Percentiles rank a stretch among this genome's conserved stretches.
These are phyloP conservation scores for Flaveria trinervia DNA, from an alignment of 129 eudicot genomes.

Conservation along the genomic window DNA sequence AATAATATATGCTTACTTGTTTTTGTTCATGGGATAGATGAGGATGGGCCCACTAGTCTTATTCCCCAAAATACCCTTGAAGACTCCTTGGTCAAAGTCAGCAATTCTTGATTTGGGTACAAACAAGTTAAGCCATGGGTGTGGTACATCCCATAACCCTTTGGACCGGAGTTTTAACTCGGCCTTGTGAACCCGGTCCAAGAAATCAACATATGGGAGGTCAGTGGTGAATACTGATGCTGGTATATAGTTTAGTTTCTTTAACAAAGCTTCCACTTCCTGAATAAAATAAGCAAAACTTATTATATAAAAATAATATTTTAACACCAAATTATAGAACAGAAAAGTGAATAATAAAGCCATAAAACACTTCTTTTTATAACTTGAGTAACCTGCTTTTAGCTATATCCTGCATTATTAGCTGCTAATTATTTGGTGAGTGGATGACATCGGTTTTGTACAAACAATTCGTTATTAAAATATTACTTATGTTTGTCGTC, in stretches of 20 bases:
- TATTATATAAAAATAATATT: background rate
- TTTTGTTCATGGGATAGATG: slow-evolving; percentile 91
- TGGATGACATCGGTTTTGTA: slow-evolving; percentile 49
- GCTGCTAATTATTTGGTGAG: slow-evolving; percentile 49
- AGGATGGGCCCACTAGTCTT: slow-evolving; percentile 90
- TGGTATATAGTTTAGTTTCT: slow-evolving; percentile 63
- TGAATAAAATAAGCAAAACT: slow-evolving; percentile 29
- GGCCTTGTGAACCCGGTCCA: slow-evolving; percentile 98
- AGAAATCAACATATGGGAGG: slow-evolving; percentile 69
- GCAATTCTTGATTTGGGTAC: slow-evolving; percentile 82
- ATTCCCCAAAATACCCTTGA: slow-evolving; percentile 89
- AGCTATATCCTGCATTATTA: slow-evolving; percentile 41
- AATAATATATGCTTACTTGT: slow-evolving; percentile 58
- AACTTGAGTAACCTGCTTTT: slow-evolving; percentile 29
- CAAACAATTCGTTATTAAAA: slow-evolving; percentile 22
- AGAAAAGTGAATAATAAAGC: slow-evolving; percentile 34
- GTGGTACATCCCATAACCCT: slow-evolving; percentile 93
- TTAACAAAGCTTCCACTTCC: slow-evolving; percentile 69
- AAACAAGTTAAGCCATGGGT: slow-evolving; percentile 89
- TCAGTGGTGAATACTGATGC: slow-evolving; percentile 73
- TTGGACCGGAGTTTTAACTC: slow-evolving; percentile 86
- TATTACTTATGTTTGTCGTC: slow-evolving; percentile 34
- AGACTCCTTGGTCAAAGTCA: slow-evolving; percentile 77
- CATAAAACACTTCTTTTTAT: slow-evolving; percentile 40
- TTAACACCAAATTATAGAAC: slow-evolving; percentile 3